Base-by-base conservation (phyloP, 768 basidiomycete species). In the Lactarius akahatsu region DNA sequence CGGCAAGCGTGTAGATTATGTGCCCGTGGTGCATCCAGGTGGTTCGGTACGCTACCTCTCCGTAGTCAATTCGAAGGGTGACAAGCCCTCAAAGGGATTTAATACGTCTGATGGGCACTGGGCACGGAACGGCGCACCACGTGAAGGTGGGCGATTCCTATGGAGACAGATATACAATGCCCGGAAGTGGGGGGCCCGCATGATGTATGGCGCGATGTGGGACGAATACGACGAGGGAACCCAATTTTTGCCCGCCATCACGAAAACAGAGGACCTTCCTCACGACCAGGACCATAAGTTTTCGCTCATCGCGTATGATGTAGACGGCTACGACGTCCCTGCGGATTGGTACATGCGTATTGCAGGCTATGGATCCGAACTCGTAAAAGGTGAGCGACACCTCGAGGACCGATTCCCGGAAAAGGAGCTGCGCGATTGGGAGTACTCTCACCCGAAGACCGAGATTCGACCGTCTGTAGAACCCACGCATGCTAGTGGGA, bases 171-270 rank as follows among this genome's bases (percentile, higher is more conserved):
- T 94, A 6, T 85, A 82, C 78, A 88, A 92, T 71, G 87, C 86
- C 15, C 83, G 82, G 32, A 78, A 81, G 55, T 81, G 82, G 34
- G 86, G 88, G 34, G 86, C 83, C 8, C 82, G 85, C 23, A 87
- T 78, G 8, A 83, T 92, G 61, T 93, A 93, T 68, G 88, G 88
- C 28, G 90, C 91, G 8, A 93, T 92, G 91, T 93, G 92, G 90
- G 92, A 94, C 71, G 92, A 92, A 75, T 92, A 92, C 69, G 91
- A 93, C 71, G 90, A 92, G 79, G 92, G 92, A 43, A 94, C 92
- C 0, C 90, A 86, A 2, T 84, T 91, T 68, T 84, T 94, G 81
- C 92, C 92, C 8, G 83, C 86, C 16, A 84, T 91, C 1, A 74
- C 85, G 50, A 78, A 80, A 65, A 85, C 85, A 65, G 77, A 81